Evolutionary conservation across 352 stramenopile species (phyloP).

Genomic region (Phytophthora aleatoria): DNA sequence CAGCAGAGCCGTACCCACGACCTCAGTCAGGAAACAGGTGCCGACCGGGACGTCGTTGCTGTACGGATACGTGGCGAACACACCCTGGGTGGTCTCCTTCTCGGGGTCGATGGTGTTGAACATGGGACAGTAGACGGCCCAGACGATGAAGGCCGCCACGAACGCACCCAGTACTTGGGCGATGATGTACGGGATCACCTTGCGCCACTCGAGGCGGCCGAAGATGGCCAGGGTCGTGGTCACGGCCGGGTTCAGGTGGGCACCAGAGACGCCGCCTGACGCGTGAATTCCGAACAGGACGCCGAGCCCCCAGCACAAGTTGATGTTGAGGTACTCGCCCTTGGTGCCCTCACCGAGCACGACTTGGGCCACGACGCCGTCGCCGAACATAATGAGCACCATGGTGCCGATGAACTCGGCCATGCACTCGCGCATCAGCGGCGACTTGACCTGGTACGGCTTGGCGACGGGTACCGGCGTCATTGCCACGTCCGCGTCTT

Average conservation of each 20-base stretch:
- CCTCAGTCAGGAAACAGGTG: slow-evolving; percentile 62
- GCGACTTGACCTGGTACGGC: slow-evolving; percentile 43
- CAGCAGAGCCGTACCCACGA: slow-evolving; percentile 63
- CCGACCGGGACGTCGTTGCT: slow-evolving; percentile 38
- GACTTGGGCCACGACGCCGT: slow-evolving; percentile 67
- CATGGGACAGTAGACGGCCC: slow-evolving; percentile 59
- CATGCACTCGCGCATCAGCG: slow-evolving; percentile 54
- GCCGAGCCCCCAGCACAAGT: slow-evolving; percentile 69
- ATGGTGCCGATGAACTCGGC: slow-evolving; percentile 70
- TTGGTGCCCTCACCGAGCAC: slow-evolving; percentile 51
- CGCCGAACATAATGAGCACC: slow-evolving; percentile 72
- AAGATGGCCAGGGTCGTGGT: slow-evolving; percentile 58
- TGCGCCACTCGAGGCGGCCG: slow-evolving; percentile 48
- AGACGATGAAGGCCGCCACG: slow-evolving; percentile 49
- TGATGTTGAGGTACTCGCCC: slow-evolving; percentile 77
- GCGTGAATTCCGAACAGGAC: slow-evolving; percentile 77
- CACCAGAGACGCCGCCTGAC: slow-evolving; percentile 56
- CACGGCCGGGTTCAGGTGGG: slow-evolving; percentile 72
- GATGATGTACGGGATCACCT: slow-evolving; percentile 52
- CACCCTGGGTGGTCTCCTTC: slow-evolving; percentile 27
- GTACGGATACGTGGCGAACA: slow-evolving; percentile 65
- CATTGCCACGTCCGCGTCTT: slow-evolving; percentile 27
- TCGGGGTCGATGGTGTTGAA: slow-evolving; percentile 55
- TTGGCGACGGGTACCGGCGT: slow-evolving; percentile 29
- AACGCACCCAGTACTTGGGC: slow-evolving; percentile 64